phyloP scores from a whole-genome alignment of 306 rosid species.

The Inga leiocalycina region DNA sequence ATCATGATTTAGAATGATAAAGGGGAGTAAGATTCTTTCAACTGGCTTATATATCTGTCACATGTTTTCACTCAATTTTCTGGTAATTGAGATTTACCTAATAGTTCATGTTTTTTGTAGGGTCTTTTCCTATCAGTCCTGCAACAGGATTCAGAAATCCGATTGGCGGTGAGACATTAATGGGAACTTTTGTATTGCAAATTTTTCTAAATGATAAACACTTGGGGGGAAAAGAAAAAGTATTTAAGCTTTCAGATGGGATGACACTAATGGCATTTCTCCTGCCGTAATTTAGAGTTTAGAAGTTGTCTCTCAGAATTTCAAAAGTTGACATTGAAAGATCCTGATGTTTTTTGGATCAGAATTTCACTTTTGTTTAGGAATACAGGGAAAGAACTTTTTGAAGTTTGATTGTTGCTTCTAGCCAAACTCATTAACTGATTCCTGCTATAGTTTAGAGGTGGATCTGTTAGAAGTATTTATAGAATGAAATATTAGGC shows the following conservation, averaged over 20 bases:
- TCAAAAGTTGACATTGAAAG: slow-evolving; percentile 11
- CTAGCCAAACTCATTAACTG: neutral
- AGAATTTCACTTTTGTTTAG: neutral
- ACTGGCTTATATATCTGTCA: slow-evolving; percentile 10
- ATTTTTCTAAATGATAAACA: neutral
- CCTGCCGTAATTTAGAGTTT: neutral
- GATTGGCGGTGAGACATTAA: slow-evolving; percentile 73
- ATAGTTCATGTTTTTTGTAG: slow-evolving; percentile 52
- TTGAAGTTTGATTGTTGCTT: neutral
- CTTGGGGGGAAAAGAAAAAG: neutral
- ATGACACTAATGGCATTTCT: slow-evolving; percentile 1
- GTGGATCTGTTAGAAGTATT: slow-evolving; percentile 15
- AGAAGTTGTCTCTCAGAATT: slow-evolving; percentile 27
- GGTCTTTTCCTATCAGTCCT: slow-evolving; percentile 76
- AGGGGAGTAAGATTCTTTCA: neutral
- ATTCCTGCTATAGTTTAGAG: neutral
- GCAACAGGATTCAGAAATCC: slow-evolving; percentile 80
- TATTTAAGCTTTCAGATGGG: slow-evolving; percentile 8
- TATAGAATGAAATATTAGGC: neutral
- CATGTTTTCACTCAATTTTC: slow-evolving; percentile 4
- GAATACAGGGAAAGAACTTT: neutral
- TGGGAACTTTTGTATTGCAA: slow-evolving; percentile 20
- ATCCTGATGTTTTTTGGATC: neutral
- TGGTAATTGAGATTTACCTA: slow-evolving; percentile 30
- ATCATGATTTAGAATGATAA: neutral